These are phyloP conservation scores for Zymoseptoria passerinii DNA, from an alignment of 2,329 filamentous ascomycete species.

Conservation along the genomic window DNA sequence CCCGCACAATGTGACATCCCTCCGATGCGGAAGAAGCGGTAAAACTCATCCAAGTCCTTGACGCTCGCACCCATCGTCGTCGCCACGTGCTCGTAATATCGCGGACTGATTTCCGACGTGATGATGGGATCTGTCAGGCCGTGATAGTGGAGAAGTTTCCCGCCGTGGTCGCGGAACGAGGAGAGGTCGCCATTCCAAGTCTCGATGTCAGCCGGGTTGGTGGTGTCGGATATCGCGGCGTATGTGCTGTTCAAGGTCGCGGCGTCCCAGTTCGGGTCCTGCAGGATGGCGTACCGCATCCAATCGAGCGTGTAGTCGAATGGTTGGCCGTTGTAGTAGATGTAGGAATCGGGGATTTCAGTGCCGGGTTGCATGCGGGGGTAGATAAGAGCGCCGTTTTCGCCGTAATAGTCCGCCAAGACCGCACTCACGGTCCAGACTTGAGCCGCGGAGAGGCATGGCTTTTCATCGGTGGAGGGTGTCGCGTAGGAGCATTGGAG, in stretches of 20 bases:
- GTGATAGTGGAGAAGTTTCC: constrained; percentile 42
- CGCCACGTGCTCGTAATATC: constrained; percentile 39
- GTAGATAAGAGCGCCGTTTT: constrained; percentile 39
- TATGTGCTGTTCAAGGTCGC: constrained; percentile 29
- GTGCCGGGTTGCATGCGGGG: constrained; percentile 44
- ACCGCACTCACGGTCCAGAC: constrained; percentile 34
- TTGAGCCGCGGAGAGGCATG: constrained; percentile 38
- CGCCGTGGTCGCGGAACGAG: constrained; percentile 32
- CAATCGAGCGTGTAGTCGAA: constrained; percentile 40
- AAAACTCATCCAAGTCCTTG: constrained; percentile 44
- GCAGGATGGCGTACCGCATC: constrained; percentile 43
- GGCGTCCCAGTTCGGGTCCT: constrained; percentile 37
- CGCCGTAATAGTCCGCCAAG: constrained; percentile 34
- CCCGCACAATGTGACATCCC: constrained; percentile 45
- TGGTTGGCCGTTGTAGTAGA: constrained; percentile 33
- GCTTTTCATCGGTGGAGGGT: constrained; percentile 24
- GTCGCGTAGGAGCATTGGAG: constrained; percentile 30
- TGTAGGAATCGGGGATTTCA: constrained; percentile 29
- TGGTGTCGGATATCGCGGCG: constrained; percentile 27
- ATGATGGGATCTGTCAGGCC: constrained; percentile 33
- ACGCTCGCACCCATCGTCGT: constrained; percentile 41
- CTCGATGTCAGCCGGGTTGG: constrained; percentile 32
- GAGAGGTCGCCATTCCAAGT: constrained; percentile 38
- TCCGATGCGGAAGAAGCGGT: constrained; percentile 44
- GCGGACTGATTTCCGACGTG: constrained; percentile 35